Conservation (phyloP, 2,329 filamentous ascomycete species). For the Epichloe glyceriae region DNA sequence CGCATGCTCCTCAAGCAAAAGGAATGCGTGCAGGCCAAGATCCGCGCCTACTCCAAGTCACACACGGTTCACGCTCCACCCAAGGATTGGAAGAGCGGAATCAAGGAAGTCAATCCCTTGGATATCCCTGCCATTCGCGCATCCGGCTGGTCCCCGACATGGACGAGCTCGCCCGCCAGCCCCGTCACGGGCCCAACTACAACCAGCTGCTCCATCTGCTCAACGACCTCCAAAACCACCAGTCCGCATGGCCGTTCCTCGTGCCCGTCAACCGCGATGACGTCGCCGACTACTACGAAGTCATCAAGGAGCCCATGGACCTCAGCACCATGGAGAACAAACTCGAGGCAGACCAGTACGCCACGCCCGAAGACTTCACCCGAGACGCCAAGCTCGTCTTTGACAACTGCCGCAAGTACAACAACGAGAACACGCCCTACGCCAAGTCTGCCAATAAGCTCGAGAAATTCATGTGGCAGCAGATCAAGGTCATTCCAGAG, state of each 20-base stretch:
- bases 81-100: constrained; percentile 68
- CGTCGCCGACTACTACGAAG: constrained; percentile 96
- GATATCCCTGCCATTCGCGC: constrained; percentile 78
- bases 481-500: constrained; percentile 83
- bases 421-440: constrained; percentile 89
- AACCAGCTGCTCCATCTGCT: constrained; percentile 85
- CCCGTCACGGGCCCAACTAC: constrained; percentile 91
- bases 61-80: constrained; percentile 81
- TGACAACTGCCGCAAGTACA: constrained; percentile 90
- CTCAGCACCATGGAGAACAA: constrained; percentile 90
- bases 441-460: constrained; percentile 90
- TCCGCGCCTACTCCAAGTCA: constrained; percentile 76
- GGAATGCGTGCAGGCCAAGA: constrained; percentile 88
- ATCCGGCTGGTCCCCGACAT: constrained; percentile 93
- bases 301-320: constrained; percentile 98
- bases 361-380: constrained; percentile 84
- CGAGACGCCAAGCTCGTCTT: constrained; percentile 81
- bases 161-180: constrained; percentile 91
- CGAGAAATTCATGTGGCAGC: constrained; percentile 89
- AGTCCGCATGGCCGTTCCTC: constrained; percentile 87
- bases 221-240: constrained; percentile 90
- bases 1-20: constrained; percentile 97
- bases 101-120: constrained; percentile 68
- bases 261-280: constrained; percentile 90
- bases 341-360: constrained; percentile 73